A percentile compares a stretch with the other conserved stretches of the same genome.
These are phyloP conservation scores for Termitomyces sp. DNA, from an alignment of 768 basidiomycete species.

Conservation along the genomic window DNA sequence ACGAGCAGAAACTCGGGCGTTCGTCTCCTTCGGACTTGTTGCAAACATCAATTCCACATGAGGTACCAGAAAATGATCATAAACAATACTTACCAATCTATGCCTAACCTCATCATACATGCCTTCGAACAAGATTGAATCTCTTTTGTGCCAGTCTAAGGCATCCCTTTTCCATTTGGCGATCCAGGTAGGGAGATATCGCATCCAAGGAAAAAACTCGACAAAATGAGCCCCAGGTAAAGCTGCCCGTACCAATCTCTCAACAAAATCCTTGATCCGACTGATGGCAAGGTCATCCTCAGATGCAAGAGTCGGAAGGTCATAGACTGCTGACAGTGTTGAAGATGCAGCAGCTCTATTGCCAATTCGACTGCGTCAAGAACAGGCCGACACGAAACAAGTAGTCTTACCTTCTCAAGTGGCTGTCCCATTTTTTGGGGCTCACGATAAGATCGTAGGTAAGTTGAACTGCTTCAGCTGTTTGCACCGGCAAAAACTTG, in stretches of 20 bases:
- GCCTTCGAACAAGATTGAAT: neutral
- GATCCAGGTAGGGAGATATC: neutral
- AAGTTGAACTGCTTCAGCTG: constrained; percentile 23
- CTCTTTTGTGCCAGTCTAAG: neutral
- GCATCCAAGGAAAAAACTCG: neutral
- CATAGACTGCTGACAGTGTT: neutral
- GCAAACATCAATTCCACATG: too few relatives aligned
- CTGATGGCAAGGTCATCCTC: neutral
- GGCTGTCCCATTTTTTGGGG: neutral
- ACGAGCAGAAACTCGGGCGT: too few relatives aligned
- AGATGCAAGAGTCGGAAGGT: neutral
- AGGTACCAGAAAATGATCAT: too few relatives aligned
- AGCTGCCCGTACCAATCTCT: constrained; percentile 13
- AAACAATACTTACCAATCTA: too few relatives aligned
- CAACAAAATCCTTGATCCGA: neutral
- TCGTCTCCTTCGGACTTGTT: too few relatives aligned
- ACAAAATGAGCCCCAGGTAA: constrained; percentile 9
- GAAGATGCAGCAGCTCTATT: neutral
- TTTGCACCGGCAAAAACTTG: constrained; percentile 20
- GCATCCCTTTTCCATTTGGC: neutral
- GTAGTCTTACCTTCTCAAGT: neutral
- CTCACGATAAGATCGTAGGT: constrained; percentile 22
- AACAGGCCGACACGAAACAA: neutral
- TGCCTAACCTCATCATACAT: neutral
- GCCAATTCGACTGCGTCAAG: neutral